A percentile compares a stretch with the other conserved stretches of the same genome.
These are phyloP conservation scores for Clonostachys chloroleuca DNA, from an alignment of 2,329 filamentous ascomycete species.

Conservation along the genomic window DNA sequence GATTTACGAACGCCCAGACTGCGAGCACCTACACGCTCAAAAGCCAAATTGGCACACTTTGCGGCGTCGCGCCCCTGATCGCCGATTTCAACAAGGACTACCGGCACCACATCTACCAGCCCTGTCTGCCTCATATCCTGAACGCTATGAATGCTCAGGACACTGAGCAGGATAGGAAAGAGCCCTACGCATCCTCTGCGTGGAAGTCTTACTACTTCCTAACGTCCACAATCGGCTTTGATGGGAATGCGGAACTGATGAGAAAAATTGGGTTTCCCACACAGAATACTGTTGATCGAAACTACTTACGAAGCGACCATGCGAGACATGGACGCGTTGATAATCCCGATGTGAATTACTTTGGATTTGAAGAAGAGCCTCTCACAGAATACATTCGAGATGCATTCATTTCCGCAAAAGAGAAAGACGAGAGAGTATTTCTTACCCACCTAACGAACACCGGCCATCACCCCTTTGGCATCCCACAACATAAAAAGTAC, in stretches of 20 bases:
- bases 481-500: slow-evolving; percentile 22
- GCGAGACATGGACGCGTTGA: slow-evolving; percentile 1
- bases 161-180: not conserved
- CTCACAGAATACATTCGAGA: slow-evolving; percentile 29
- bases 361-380: slow-evolving; percentile 33
- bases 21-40: slow-evolving; percentile 27
- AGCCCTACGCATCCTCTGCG: not conserved
- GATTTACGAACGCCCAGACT: slow-evolving; percentile 20
- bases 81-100: slow-evolving; percentile 27
- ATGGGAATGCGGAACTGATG: slow-evolving; percentile 7
- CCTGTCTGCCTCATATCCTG: slow-evolving; percentile 22
- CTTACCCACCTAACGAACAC: slow-evolving; percentile 26
- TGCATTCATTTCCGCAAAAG: slow-evolving; percentile 17
- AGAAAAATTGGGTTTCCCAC: slow-evolving; percentile 10
- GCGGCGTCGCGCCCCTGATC: slow-evolving; percentile 24
- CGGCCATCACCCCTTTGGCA: slow-evolving; percentile 35
- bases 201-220: slow-evolving; percentile 9
- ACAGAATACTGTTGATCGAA: slow-evolving; percentile 8
- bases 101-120: slow-evolving; percentile 27
- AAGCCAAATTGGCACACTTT: slow-evolving; percentile 23
- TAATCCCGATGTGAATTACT: slow-evolving; percentile 26
- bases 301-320: slow-evolving; percentile 5
- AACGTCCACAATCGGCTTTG: slow-evolving; percentile 8
- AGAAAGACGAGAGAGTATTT: slow-evolving; percentile 22
- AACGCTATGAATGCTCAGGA: slow-evolving; percentile 8